Base-by-base conservation (phyloP, 805 yeast species). In the Starmera dryadoides region DNA sequence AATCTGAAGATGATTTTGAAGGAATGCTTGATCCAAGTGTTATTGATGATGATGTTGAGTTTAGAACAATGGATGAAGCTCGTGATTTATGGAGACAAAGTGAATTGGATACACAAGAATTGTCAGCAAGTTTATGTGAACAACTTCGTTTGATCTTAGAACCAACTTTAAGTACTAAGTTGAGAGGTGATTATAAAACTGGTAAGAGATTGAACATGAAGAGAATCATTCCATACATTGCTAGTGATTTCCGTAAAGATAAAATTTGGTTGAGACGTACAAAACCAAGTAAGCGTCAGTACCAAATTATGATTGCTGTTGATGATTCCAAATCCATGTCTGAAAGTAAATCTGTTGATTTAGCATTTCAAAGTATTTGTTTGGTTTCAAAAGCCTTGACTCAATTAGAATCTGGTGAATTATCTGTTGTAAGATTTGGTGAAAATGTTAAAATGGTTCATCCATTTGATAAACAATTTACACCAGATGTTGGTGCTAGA, bases 251-350 rank as follows among this genome's bases (percentile, higher is more conserved):
- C 76, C 80, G 95, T 55, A 93, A 93, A 60, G 99, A 93, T 61
- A 93, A 93, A 69, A 93, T 93, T 42, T 93, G 99, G 99, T 73
- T 93, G 64, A 78, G 96, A 58, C 78, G 99, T 62, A 88, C 97
- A 6, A 91, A 93, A 58, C 99, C 99, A 41, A 85, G 95, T 49
- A 93, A 93, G 68, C 80, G 99, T 54, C 93, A 89, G 58, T 93
- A 93, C 60, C 98, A 93, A 66, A 86, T 93, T 45, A 86, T 94
- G 96, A 84, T 93, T 48, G 89, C 98, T 1, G 84, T 93, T 35
- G 99, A 93, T 66, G 96, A 93, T 58, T 93, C 98, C 23, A 88
- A 86, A 60, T 91, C 98, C 1, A 93, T 93, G 99, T 79, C 89
- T 41, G 98, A 91, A 60, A 83, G 96, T 19, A 79, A 82, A 48